Base-by-base conservation (phyloP, 345 rosid genomes). In the Conringia planisiliqua region DNA sequence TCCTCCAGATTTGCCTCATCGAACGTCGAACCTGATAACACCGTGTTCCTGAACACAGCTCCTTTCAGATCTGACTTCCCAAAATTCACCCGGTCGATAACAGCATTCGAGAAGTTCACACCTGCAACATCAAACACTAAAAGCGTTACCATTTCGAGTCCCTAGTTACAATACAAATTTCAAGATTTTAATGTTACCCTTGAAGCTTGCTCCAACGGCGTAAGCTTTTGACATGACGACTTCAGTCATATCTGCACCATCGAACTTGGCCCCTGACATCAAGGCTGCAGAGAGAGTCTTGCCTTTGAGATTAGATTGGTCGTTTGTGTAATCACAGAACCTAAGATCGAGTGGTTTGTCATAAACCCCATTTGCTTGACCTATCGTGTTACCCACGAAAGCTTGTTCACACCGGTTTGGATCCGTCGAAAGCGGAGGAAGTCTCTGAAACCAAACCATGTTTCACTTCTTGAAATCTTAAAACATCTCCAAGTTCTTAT, bases 141-240 rank as follows among this genome's bases (percentile, higher is more conserved):
- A 14, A 52, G 7, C 69, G 6, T 67, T 66, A 61, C 39, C 20
- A 11, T 57, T 58, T 18, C 10, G 0, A n/a, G 12, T 8, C 10
- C 12, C 13, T 3, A 30, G 18, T 46, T 18, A n/a, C 29, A 10
- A 22, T 40, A 12, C 46, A 33, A n/a, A n/a, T 1, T 2, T 32
- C 36, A 12, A 32, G 14, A 33, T 48, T 3, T 13, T 14, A 32
- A 5, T 32, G 35, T 59, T 73, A 91, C 98, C 97, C 70, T 88
- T 87, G 80, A 94, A 94, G 86, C 98, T 94, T 65, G 97, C 98
- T 81, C 89, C 97, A 6, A 84, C 98, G 44, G 98, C 98, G 61
- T 88, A 91, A 60, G 98, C 98, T 84, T 94, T 94, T 14, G 97
- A 94, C 97, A 94, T 94, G n/a, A 94, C 90, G 8, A 89, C 98